Base-by-base conservation (phyloP, 441 rosid genomes). In the Flueggea neowawraea region DNA sequence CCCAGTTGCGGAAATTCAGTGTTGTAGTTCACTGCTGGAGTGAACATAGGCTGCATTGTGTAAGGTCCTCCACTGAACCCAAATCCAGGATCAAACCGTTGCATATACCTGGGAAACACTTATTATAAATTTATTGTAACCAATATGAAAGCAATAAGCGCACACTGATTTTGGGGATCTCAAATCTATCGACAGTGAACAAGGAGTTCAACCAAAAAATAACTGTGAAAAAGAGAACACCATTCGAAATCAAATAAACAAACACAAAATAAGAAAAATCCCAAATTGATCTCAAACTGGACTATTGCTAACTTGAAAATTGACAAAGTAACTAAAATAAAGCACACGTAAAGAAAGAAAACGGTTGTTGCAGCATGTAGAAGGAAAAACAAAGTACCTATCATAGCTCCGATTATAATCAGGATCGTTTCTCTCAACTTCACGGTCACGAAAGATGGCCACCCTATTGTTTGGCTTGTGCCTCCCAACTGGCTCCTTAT, bases 1-100 rank as follows among this genome's bases (percentile, higher is more conserved):
- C 87, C 86, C 75, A 89, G 96, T 64, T 89, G 96, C 1, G 96
- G 93, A 73, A 86, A 89, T 69, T 89, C 96, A 56, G 93, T 84
- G 76, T 84, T 89, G 75, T 89, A 89, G 63, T 83, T 89, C 73
- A 89, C 48, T 31, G 96, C 84, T 65, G 96, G 91, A 52, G 89
- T 58, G 31, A 82, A 89, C 82, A 82, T 74, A 57, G 93, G 96
- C 69, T 83, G 93, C 58, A 89, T 66, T 16, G 89, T 43, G 71
- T 81, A 89, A 16, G 86, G 82, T 55, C 88, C 88, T 32, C 75
- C 78, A 69, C 58, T 82, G 75, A 84, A 89, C 51, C 89, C 89
- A 62, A 89, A 89, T 49, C 93, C 93, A 44, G 96, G 91, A 66
- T 89, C 96, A 82, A 86, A 89, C 71, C 93, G 81, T 77, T 85